Evolutionary conservation across 108 stramenopile genomes (phyloP), one percentile per base, ranked within the genome.

Genomic region (Fragilaria crotonensis): DNA sequence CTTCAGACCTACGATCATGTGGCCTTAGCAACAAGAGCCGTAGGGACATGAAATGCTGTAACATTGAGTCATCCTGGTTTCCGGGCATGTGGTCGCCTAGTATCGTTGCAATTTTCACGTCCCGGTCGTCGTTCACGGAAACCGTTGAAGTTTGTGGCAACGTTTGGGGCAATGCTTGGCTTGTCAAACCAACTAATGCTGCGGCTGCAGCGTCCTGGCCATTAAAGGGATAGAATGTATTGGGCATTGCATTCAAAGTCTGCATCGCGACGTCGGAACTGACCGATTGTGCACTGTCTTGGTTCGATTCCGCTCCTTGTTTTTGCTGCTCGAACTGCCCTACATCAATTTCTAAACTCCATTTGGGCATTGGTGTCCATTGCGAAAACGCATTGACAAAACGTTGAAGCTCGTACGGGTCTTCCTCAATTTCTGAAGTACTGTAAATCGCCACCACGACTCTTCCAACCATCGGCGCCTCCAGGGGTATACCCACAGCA

Each of bases 371-470:
- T 2, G 83, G 83, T 47, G 61, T 56, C 30, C 72, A 71, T 31
- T 54, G 77, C 29, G 66, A 49, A 23, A 83, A 62, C 31, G 63
- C 72, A 2, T 62, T 56, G 17, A 66, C 59, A 47, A 64, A 60
- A 18, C 52, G 55, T 45, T 77, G 28, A 9, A 73, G 67, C 25
- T 80, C 51, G 11, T 5, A 18, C 3, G 51, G 3, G 61, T 86
- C 63, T 48, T 71, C 78, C 4, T 45, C 46, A 33, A 84, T 33
- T 36, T 70, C 60, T 2, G 57, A 36, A 11, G 53, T 61, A 48
- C 83, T 84, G 57, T 90, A 90, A 46, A 90, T 48, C 7, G 54
- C 56, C 5, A 82, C 81, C 30, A 86, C 76, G 45, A 90, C 80
- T 23, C 51, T 23, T 23, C 25, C 5, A 1, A 2, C 5, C 5